Evolutionary conservation across 2,329 filamentous ascomycete genomes (phyloP), one percentile per base, ranked within the genome.

Genomic region (Calonectria pseudoturangicola): DNA sequence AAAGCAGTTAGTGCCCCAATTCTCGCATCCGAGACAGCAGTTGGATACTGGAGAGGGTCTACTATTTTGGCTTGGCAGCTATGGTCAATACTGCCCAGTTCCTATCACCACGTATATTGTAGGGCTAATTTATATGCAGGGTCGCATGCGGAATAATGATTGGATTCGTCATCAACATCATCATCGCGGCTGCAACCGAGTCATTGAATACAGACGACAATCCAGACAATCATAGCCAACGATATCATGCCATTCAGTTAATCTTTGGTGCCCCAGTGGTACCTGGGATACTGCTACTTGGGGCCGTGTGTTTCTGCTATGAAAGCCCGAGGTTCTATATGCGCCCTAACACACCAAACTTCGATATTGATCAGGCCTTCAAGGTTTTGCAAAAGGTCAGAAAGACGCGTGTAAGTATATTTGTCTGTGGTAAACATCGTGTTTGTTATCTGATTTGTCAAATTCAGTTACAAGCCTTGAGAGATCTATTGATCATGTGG

Each of bases 1-100:
- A 88, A 88, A 72, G 87, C 87, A 0, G 86, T 88, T 43, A 88
- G 86, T 45, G 86, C 86, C 0, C 85, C 87, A 0, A 87, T 88
- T 18, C 80, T 88, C 2, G 86, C 86, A 2, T 85, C 85, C 9
- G 87, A 88, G 75, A 87, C 86, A 0, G 85, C 86, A 0, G 82
- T 87, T 16, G 85, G 86, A 0, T 87, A 85, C 73, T 88, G 87
- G 87, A 82, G 87, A 76, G 87, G 87, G 1, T 86, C 85, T 15
- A 85, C 85, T 1, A 86, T 88, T 18, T 81, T 88, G 0, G 85
- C 85, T 5, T 88, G 87, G 86, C 87, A 88, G 48, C 77, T 88
- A 2, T 87, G 85, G 85, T 25, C 82, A 82, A 4, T 82, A 80
- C 41, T 13, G n/a, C 18, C n/a, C 7, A n/a, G 33, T 18, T 36